phyloP scores from a whole-genome alignment of 2,329 filamentous ascomycete genomes.

The Orbilia brochopaga region DNA sequence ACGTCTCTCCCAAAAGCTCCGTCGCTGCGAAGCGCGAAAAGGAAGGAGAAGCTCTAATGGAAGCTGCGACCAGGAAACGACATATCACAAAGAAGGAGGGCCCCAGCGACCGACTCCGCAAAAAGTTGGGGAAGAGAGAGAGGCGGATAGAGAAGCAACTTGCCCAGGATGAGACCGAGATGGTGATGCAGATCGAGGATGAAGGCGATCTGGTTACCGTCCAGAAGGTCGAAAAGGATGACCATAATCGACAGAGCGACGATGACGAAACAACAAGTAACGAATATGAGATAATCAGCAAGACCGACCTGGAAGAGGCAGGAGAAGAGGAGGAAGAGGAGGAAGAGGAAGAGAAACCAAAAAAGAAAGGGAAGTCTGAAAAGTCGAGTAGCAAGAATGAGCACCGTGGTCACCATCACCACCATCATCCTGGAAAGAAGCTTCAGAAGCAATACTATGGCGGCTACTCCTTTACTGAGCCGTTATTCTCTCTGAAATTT shows the following conservation, averaged over 20 bases:
- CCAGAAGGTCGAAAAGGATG: conserved; percentile 12
- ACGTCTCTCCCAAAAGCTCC: not conserved
- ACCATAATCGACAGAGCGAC: not conserved
- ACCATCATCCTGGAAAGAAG: conserved; percentile 18
- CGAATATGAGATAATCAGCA: conserved; percentile 37
- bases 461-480: conserved; percentile 18
- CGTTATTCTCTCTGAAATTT: conserved; percentile 3
- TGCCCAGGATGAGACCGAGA: conserved; percentile 8
- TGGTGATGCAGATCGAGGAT: conserved; percentile 22
- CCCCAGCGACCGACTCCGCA: conserved; percentile 22
- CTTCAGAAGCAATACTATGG: conserved; percentile 39
- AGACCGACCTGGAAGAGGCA: conserved; percentile 7
- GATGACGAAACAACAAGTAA: conserved; percentile 27
- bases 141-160: conserved; percentile 33
- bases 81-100: conserved; percentile 33
- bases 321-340: not conserved
- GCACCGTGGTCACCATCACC: conserved; percentile 11
- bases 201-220: conserved; percentile 30
- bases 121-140: conserved; percentile 39
- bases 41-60: conserved; percentile 37
- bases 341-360: conserved; percentile 7
- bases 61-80: conserved; percentile 38
- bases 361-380: not conserved
- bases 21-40: conserved; percentile 17
- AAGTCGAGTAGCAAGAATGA: conserved; percentile 5